Conservation (phyloP, 345 rosid species). For the Populus pruinosa region DNA sequence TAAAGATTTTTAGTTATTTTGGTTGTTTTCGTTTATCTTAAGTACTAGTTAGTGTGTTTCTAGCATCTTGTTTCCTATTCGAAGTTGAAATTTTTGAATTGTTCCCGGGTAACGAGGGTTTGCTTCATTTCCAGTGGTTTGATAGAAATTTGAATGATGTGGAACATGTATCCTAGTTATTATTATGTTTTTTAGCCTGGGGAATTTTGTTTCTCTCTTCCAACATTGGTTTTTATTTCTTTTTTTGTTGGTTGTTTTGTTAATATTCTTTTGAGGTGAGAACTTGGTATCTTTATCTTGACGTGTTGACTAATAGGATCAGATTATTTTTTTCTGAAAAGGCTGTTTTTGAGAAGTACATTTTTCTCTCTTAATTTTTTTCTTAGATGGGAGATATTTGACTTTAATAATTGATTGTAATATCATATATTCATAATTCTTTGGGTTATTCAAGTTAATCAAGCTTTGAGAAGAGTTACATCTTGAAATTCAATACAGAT, state of each 20-base stretch:
- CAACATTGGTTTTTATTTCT: neutral
- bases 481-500: conserved; percentile 81
- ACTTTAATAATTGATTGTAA: neutral
- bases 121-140: conserved; percentile 91
- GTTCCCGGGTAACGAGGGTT: conserved; percentile 80
- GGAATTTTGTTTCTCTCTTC: neutral
- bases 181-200: neutral
- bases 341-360: conserved; percentile 89
- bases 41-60: neutral
- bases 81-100: neutral
- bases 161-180: conserved; percentile 79
- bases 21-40: neutral
- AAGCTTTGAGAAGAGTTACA: conserved; percentile 87
- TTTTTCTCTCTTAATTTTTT: neutral
- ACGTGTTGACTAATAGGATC: conserved; percentile 61
- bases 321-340: conserved; percentile 85
- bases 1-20: neutral
- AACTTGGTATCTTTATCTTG: conserved; percentile 40
- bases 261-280: neutral
- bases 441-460: conserved; percentile 58
- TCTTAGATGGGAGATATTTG: neutral
- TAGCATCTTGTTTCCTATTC: neutral
- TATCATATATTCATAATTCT: neutral
- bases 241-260: neutral
- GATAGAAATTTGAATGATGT: conserved; percentile 62